These are phyloP conservation scores for Starmerella vaccinii DNA, from an alignment of 805 yeast species.

Conservation along the genomic window DNA sequence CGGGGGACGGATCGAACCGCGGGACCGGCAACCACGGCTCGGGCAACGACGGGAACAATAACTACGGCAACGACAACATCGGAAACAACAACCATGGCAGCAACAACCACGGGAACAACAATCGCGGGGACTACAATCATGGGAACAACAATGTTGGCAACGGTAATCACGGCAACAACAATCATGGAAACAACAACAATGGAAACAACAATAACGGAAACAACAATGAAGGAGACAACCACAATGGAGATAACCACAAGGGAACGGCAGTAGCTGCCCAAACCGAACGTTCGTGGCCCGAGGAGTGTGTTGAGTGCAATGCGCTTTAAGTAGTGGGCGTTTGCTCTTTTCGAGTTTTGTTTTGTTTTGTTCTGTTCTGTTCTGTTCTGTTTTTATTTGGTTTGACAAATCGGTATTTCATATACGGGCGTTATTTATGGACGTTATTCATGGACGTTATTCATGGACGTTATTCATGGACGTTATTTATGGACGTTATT, in stretches of 20 bases:
- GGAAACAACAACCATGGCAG: conserved; percentile 1
- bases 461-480: too few relatives aligned
- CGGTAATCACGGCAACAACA: background rate
- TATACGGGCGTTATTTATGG: too few relatives aligned
- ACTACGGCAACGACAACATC: background rate
- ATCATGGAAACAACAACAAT: background rate
- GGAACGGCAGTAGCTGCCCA: background rate
- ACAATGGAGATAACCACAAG: background rate
- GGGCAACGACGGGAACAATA: background rate
- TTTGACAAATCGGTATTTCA: background rate
- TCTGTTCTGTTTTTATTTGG: background rate
- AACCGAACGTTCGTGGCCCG: background rate
- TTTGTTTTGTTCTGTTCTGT: background rate
- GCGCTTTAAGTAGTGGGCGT: background rate
- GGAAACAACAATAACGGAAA: background rate
- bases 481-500: too few relatives aligned
- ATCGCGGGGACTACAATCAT: background rate
- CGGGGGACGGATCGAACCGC: background rate
- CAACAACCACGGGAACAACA: background rate
- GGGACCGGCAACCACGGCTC: background rate
- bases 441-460: too few relatives aligned
- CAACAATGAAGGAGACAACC: background rate
- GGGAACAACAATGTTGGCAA: background rate
- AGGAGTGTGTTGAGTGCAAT: conserved; percentile 4
- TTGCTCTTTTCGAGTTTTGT: background rate